Evolutionary conservation across 202 grass and related monocot species (phyloP).

Genomic region (Eragrostis tef): DNA sequence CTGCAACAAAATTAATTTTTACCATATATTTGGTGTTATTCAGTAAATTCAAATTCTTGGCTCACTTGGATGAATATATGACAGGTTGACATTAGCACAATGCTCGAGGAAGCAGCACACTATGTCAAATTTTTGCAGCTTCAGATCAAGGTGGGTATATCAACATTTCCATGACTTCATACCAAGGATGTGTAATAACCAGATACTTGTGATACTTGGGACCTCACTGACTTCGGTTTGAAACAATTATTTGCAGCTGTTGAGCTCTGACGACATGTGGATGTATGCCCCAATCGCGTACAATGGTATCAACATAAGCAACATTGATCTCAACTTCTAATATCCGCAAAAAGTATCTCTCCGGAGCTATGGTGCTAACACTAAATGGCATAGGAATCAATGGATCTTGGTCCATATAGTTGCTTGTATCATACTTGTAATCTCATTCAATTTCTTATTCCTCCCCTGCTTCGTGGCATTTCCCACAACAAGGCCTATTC

Average conservation of each 20-base stretch:
- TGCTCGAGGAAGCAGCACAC: constrained; percentile 93
- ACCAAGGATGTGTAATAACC: constrained; percentile 12
- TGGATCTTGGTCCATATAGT: constrained; percentile 39
- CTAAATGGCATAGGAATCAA: constrained; percentile 42
- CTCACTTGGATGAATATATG: constrained; percentile 45
- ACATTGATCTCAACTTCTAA: constrained; percentile 62
- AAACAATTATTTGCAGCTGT: constrained; percentile 60
- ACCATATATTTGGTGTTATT: neutral
- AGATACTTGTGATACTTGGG: neutral
- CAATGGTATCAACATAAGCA: constrained; percentile 77
- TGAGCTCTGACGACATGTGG: constrained; percentile 90
- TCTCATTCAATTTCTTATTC: constrained; percentile 18
- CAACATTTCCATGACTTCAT: neutral
- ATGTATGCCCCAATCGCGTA: constrained; percentile 91
- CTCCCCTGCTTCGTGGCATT: constrained; percentile 41
- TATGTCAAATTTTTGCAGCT: constrained; percentile 93
- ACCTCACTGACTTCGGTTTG: constrained; percentile 29
- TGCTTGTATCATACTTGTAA: constrained; percentile 48
- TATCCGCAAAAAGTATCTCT: constrained; percentile 42
- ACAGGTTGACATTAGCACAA: constrained; percentile 96
- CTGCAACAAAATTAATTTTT: constrained; percentile 29
- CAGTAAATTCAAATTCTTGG: constrained; percentile 16
- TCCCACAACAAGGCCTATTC: constrained; percentile 32
- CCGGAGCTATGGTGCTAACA: constrained; percentile 46
- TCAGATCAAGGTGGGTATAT: constrained; percentile 78